A percentile compares a stretch with the other conserved stretches of the same genome.
phyloP scores from a whole-genome alignment of 345 rosid species.

The rapeseed (Brassica napus) region Da-Ae NC_063445.1:51445001-51445500 shows the following conservation, averaged over 20 bases:
- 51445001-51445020: slow-evolving; percentile 44
- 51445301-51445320: neutral
- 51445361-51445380: slow-evolving; percentile 41
- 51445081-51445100: slow-evolving; percentile 49
- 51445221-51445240: slow-evolving; percentile 83
- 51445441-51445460: slow-evolving; percentile 32
- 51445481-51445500: slow-evolving; percentile 73
- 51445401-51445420: slow-evolving; percentile 45
- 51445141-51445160: slow-evolving; percentile 13
- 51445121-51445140: neutral
- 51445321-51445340: slow-evolving; percentile 29
- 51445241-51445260: slow-evolving; percentile 17
- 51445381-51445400: slow-evolving; percentile 44
- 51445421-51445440: slow-evolving; percentile 43
- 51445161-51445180: neutral
- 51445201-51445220: slow-evolving; percentile 81
- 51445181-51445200: slow-evolving; percentile 52
- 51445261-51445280: neutral
- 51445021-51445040: slow-evolving; percentile 75
- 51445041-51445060: slow-evolving; percentile 82
- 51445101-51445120: slow-evolving; percentile 48
- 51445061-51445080: slow-evolving; percentile 54
- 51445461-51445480: slow-evolving; percentile 50
- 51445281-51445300: neutral
- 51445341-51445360: slow-evolving; percentile 29